Evolutionary conservation across 768 basidiomycete species (phyloP), one percentile per base, ranked within the genome.

Genomic region (Amanita brunnescens): DNA sequence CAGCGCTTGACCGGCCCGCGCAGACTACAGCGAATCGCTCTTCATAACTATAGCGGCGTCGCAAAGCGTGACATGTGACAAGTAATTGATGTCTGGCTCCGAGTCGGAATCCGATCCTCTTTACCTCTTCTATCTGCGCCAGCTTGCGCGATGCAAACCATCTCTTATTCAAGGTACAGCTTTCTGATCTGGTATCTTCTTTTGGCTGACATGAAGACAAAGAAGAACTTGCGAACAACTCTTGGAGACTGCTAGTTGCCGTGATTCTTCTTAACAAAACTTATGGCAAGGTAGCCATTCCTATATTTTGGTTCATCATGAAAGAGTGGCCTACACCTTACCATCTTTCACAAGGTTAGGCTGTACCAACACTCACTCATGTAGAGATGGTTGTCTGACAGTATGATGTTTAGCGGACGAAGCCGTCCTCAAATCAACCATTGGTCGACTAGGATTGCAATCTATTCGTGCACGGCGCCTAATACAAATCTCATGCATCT

Each of bases 201-300:
- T 65, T n/a, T 60, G 61, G 38, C 55, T 58, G 46, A 54, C 58
- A 24, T 52, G 69, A 14, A 55, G n/a, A 53, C 16, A 26, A 30
- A 84, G 80, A 83, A 58, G 61, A 58, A 40, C 66, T 85, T 20
- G 69, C 74, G 0, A 62, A 73, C 16, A 72, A 81, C 56, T 81
- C 83, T 5, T 88, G 85, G 83, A 85, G 80, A 61, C 62, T 89
- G 32, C 68, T 89, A 6, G 70, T 88, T 16, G 82, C 80, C 1
- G 79, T 78, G 5, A 80, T 75, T 32, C 67, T 89, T 5, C 74
- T 89, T 16, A 89, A 90, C 59, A 81, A 83, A 60, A 87, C 87
- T 0, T 65, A 77, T 0, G 85, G 81, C 12, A 76, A 73, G 57
- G 64, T 72, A 12, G 82, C 85, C 7, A 73, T 85, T 29, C 87